A percentile compares a stretch with the other conserved stretches of the same genome.
phyloP scores from a whole-genome alignment of 23 red algal species.

The Gracilaria domingensis region DNA sequence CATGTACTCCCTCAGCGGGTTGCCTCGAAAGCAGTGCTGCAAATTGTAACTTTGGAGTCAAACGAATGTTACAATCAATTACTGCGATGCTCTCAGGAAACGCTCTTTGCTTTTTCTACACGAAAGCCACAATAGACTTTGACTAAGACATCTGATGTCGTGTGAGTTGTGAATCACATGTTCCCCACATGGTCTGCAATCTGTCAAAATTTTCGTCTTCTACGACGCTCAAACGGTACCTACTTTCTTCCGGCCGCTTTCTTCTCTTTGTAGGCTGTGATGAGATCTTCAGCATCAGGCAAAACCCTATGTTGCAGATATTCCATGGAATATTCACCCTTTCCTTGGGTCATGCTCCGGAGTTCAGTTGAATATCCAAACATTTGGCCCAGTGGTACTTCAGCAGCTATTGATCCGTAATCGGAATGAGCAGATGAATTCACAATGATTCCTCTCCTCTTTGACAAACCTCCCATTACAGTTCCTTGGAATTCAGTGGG shows the following conservation, averaged over 20 bases:
- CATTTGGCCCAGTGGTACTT: conserved; percentile 94
- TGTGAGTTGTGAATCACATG: background rate
- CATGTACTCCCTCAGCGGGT: conserved; percentile 9
- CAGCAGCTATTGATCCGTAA: conserved; percentile 66
- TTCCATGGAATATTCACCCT: conserved; percentile 99
- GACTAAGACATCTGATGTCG: background rate
- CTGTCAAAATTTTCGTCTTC: too few species aligned
- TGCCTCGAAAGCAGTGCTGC: background rate
- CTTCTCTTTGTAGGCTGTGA: conserved; percentile 74
- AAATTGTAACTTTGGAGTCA: background rate
- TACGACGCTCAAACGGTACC: background rate
- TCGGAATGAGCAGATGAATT: conserved; percentile 73
- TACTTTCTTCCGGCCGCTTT: conserved; percentile 74
- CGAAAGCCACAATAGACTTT: background rate
- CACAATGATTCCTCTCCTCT: conserved; percentile 76
- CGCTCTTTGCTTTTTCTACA: conserved; percentile 16
- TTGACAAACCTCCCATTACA: conserved; percentile 81
- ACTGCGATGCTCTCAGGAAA: background rate
- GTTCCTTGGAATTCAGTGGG: conserved; percentile 91
- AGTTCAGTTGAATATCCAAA: conserved; percentile 99
- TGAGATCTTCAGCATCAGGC: conserved; percentile 46
- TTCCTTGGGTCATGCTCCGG: conserved; percentile 94
- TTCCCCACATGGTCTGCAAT: background rate
- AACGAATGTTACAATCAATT: background rate
- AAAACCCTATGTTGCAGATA: conserved; percentile 72